Evolutionary conservation across 2,329 filamentous ascomycete genomes (phyloP).

Genomic region (Phaeoacremonium minimum): DNA sequence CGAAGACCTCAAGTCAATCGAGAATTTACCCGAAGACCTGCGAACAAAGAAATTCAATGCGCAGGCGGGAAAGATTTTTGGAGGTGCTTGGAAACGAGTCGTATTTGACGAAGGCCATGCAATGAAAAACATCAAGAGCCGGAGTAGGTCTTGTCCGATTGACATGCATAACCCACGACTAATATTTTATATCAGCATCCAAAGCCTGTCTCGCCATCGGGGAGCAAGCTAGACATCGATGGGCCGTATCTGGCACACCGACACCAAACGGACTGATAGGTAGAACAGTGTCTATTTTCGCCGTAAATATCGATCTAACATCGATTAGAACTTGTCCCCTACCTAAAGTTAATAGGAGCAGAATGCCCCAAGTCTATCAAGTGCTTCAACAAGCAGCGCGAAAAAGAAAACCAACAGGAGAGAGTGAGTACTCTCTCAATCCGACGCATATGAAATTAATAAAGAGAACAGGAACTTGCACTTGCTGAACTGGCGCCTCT

Average conservation of each 20-base stretch:
- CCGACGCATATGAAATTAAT: too few species aligned
- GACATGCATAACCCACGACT: constrained; percentile 35
- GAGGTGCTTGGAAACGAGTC: constrained; percentile 7
- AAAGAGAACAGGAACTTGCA: background rate
- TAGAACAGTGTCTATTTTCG: background rate
- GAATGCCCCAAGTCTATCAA: background rate
- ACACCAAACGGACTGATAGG: background rate
- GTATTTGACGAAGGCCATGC: constrained; percentile 46
- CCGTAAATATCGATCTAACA: background rate
- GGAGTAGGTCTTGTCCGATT: constrained; percentile 17
- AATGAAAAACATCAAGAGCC: constrained; percentile 43
- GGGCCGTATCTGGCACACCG: constrained; percentile 1
- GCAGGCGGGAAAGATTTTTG: constrained; percentile 2
- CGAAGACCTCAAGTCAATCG: background rate
- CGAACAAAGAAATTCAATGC: background rate
- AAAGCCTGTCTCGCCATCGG: background rate
- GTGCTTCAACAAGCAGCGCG: background rate
- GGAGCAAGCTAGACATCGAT: background rate
- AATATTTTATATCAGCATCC: constrained; percentile 18
- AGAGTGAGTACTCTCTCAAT: too few species aligned
- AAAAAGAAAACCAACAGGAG: too few species aligned
- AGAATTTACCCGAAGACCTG: background rate
- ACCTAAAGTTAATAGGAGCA: background rate
- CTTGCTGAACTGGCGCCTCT: too few species aligned
- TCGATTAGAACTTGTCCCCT: background rate